phyloP scores from a whole-genome alignment of 2,329 filamentous ascomycete genomes.

The Zasmidium cellare region DNA sequence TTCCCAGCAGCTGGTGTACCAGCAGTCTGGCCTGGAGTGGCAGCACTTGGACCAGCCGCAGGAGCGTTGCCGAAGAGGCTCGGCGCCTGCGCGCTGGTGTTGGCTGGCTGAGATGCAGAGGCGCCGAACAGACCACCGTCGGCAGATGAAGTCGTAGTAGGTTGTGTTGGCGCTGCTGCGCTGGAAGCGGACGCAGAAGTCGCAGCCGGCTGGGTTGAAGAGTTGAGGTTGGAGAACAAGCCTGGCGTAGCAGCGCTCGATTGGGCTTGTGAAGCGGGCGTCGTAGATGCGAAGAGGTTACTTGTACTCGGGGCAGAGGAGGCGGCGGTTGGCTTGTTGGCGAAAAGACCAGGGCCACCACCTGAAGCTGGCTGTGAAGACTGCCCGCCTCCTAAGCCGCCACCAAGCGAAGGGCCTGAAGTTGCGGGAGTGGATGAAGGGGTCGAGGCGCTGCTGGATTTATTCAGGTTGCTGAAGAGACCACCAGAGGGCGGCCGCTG shows the following conservation, averaged over 20 bases:
- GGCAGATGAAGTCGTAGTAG: neutral
- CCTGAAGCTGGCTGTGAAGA: neutral
- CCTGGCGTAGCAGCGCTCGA: neutral
- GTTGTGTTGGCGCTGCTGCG: neutral
- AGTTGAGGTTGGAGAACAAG: neutral
- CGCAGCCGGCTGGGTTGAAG: neutral
- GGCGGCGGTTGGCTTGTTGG: slow-evolving; percentile 1
- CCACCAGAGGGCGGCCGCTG: neutral
- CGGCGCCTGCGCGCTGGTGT: neutral
- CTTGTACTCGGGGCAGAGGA: slow-evolving; percentile 11
- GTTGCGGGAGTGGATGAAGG: neutral
- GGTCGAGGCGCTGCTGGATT: neutral
- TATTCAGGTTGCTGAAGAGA: neutral
- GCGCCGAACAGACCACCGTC: neutral
- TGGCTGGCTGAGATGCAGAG: neutral
- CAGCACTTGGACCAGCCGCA: neutral
- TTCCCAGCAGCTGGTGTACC: slow-evolving; percentile 4
- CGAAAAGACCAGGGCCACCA: slow-evolving; percentile 1
- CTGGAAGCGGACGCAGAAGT: neutral
- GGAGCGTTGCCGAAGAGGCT: slow-evolving; percentile 7
- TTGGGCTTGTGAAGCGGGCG: neutral
- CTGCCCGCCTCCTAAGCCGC: neutral
- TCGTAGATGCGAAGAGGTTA: slow-evolving; percentile 8
- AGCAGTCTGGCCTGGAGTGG: neutral
- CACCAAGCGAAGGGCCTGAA: neutral